Base-by-base conservation (phyloP, 1,284 basidiomycete genomes). In the Retiboletus flavoniger region DNA sequence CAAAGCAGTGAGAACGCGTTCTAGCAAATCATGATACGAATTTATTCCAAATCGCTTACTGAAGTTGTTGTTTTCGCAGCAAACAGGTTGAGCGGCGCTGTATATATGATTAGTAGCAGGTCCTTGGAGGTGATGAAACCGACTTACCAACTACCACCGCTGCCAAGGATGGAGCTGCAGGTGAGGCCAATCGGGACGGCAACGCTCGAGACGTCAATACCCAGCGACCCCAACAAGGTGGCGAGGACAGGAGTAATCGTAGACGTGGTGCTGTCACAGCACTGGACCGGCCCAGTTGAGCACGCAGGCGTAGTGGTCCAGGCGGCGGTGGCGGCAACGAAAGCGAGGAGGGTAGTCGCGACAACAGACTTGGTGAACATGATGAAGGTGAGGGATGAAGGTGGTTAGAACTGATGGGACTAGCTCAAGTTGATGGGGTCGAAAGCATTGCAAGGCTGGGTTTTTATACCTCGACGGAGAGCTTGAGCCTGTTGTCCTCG, bases 351-450 rank as follows among this genome's bases (percentile, higher is more conserved):
- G 26, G 26, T 47, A 7, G 42, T 29, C 1, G 24, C 16, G 26
- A 55, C 38, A 21, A 8, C 10, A 5, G 39, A 16, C 39, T 48
- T 55, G 4, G 38, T 7, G 26, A 49, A 55, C 53, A 55, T 55
- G 36, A 7, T 21, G 24, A 29, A 16, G 29, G 17, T 21, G 24
- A 29, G 11, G 29, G 17, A 13, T 21, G 50, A 40, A 17, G 24
- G 48, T 14, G 32, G 34, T 5, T 32, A 6, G 41, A 21, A 39
- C 26, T 38, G 51, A 21, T 38, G 7, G 21, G 32, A 16, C 14
- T n/a, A 34, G 32, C 17, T 41, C 14, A 11, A 4, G 21, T 36
- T 44, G 34, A 47, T 47, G 24, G 9, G 13, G 16, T 40, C 6
- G 17, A 40, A n/a, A 29, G 17, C 13, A 5, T 14, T 16, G 16